Conservation (phyloP, 2,329 filamentous ascomycete genomes). For the Chaetomiaceae sp. region DNA sequence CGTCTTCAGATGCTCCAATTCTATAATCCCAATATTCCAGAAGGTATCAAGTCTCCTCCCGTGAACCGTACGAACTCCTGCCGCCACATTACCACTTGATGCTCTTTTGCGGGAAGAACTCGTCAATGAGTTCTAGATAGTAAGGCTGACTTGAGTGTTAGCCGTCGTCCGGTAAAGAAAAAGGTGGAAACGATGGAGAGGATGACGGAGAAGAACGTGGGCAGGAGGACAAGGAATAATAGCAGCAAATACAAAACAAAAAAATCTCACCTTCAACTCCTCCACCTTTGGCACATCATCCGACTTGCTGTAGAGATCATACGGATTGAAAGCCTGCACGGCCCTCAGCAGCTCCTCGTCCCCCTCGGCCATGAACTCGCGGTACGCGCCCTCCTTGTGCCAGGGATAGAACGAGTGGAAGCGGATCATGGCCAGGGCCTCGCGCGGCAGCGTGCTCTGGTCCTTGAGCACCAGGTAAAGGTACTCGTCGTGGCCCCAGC, state of each 20-base stretch:
- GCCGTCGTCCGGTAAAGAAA: neutral
- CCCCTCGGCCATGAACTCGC: constrained; percentile 76
- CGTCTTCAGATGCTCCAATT: no score
- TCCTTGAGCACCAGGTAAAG: constrained; percentile 82
- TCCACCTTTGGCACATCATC: constrained; percentile 73
- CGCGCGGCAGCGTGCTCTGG: constrained; percentile 71
- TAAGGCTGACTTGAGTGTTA: constrained; percentile 50
- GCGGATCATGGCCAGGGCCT: constrained; percentile 86
- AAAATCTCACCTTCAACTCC: constrained; percentile 60
- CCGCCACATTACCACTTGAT: constrained; percentile 56
- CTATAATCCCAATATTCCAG: no score
- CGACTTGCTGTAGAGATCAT: constrained; percentile 88
- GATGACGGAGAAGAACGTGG: no score
- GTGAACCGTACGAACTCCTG: no score
- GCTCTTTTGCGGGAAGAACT: constrained; percentile 65
- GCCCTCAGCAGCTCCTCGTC: constrained; percentile 76
- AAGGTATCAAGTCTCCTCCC: no score
- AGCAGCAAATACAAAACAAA: no score
- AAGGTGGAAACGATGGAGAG: no score
- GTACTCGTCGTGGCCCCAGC: constrained; percentile 87
- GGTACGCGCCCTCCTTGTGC: constrained; percentile 78
- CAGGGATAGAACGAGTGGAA: constrained; percentile 94
- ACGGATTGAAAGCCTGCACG: constrained; percentile 83
- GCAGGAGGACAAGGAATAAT: no score
- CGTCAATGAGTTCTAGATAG: constrained; percentile 69